Evolutionary conservation across 257 asterid species (phyloP).

Genomic region (Nicotiana benthamiana): DNA sequence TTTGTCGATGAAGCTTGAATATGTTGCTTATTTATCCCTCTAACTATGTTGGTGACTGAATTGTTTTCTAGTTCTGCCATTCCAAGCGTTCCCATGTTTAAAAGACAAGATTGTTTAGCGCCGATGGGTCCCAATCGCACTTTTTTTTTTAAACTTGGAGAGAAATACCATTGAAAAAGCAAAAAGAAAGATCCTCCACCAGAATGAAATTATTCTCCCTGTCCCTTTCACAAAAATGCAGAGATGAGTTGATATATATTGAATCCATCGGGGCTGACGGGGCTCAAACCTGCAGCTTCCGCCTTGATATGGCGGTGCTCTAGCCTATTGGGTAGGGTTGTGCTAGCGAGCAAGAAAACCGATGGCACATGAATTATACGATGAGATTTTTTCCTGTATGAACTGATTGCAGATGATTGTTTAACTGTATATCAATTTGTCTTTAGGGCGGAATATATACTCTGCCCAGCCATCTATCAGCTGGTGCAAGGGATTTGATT

Average conservation of each 20-base stretch:
- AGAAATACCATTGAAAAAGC: neutral
- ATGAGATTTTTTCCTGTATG: neutral
- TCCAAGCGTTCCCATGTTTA: neutral
- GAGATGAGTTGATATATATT: neutral
- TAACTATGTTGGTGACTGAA: neutral
- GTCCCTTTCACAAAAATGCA: neutral
- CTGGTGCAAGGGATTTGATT: conserved; percentile 82
- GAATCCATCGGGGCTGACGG: neutral
- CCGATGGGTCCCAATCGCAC: neutral
- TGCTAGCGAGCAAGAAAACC: neutral
- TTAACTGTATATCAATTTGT: conserved; percentile 14
- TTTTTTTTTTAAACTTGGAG: neutral
- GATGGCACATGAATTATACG: neutral
- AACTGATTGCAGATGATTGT: neutral
- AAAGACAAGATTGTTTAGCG: neutral
- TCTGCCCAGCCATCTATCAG: conserved; percentile 89
- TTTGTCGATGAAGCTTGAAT: neutral
- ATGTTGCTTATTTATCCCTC: neutral
- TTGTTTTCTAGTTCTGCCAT: neutral
- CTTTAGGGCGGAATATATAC: conserved; percentile 85
- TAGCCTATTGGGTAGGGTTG: neutral
- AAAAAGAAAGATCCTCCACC: neutral
- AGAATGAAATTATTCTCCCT: neutral
- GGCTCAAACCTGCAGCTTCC: neutral
- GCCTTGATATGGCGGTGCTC: neutral